Evolutionary conservation across 169 alveolate genomes (phyloP).

Genomic region (Theileria parva): DNA sequence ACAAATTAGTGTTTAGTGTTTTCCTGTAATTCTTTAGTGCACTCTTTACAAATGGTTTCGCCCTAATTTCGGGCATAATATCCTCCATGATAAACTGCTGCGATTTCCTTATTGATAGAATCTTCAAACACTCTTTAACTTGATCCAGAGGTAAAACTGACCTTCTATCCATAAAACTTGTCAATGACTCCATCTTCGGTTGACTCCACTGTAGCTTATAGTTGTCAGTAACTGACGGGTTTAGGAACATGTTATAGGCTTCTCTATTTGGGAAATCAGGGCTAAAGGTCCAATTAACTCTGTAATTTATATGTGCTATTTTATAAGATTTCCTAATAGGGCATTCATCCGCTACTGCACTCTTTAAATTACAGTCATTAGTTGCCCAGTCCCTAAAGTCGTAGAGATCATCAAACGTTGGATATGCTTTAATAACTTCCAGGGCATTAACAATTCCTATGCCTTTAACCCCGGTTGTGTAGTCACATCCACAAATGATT

Average conservation of each 20-base stretch:
- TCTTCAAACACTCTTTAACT: constrained; percentile 36
- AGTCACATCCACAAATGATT: constrained; percentile 91
- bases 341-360: constrained; percentile 52
- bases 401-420: constrained; percentile 80
- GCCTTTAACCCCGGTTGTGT: constrained; percentile 93
- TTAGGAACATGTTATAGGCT: constrained; percentile 72
- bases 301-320: constrained; percentile 72
- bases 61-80: constrained; percentile 59
- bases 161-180: constrained; percentile 34
- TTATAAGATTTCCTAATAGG: constrained; percentile 62
- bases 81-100: constrained; percentile 61
- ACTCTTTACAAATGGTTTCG: background rate
- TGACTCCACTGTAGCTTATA: constrained; percentile 37
- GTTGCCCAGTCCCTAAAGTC: constrained; percentile 81
- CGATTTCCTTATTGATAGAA: constrained; percentile 9
- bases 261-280: constrained; percentile 75
- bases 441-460: constrained; percentile 94
- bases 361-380: constrained; percentile 56
- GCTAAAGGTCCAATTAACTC: constrained; percentile 74
- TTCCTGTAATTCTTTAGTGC: constrained; percentile 7
- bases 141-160: constrained; percentile 52
- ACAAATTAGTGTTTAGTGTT: constrained; percentile 27
- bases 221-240: constrained; percentile 62
- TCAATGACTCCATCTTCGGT: constrained; percentile 18
- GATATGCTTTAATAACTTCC: constrained; percentile 88